A percentile compares a stretch with the other conserved stretches of the same genome.
Conservation (phyloP, 208 protist species). For the Kentomonas sorsogonicus region DNA sequence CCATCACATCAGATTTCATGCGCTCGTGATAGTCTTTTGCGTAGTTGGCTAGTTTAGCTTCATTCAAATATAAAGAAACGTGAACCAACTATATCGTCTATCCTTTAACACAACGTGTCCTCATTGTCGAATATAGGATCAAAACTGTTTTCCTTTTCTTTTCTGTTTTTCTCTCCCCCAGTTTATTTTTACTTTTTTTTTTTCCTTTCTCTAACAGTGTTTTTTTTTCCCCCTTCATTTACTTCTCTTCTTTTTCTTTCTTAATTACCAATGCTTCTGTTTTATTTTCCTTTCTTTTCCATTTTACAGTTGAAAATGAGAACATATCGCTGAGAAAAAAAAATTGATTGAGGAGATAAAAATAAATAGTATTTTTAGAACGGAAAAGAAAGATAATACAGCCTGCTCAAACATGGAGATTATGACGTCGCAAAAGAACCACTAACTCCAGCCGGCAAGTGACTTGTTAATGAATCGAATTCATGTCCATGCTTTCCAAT, state of each 20-base stretch:
- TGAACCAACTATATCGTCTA: constrained; percentile 38
- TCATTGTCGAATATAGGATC: neutral
- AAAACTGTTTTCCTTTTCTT: neutral
- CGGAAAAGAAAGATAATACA: too few species aligned
- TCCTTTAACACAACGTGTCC: too few species aligned
- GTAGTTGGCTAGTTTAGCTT: neutral
- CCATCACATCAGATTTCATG: too few species aligned
- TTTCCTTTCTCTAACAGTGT: neutral
- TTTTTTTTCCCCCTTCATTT: constrained; percentile 3
- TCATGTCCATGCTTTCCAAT: too few species aligned
- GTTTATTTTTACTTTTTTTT: too few species aligned
- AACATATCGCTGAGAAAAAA: too few species aligned
- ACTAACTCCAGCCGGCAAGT: too few species aligned
- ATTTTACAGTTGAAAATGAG: neutral
- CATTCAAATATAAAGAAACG: constrained; percentile 1
- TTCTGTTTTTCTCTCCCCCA: neutral
- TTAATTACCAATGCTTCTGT: neutral
- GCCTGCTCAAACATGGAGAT: too few species aligned
- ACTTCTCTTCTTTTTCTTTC: neutral
- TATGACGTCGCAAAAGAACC: too few species aligned
- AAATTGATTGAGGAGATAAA: too few species aligned
- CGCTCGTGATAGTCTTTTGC: neutral
- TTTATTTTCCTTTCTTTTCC: constrained; percentile 9
- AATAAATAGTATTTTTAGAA: too few species aligned
- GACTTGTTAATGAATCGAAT: too few species aligned